Evolutionary conservation across 208 protist species (phyloP), one percentile per base, ranked within the genome.

Genomic region (Crithidia brevicula): DNA sequence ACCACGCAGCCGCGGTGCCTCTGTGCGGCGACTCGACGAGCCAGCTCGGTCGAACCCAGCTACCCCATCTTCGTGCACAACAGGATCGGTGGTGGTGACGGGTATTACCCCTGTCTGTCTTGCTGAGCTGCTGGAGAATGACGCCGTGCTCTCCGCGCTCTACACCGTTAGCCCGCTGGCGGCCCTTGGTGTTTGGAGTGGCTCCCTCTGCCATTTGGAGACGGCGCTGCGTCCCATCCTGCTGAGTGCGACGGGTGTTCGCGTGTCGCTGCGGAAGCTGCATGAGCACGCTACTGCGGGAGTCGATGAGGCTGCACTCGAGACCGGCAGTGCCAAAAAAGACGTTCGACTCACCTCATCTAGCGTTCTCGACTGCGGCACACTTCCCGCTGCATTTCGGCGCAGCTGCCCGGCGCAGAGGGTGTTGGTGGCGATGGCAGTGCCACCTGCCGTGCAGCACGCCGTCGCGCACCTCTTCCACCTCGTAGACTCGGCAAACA

Each of bases 81-180:
- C n/a, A n/a, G n/a, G n/a, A n/a, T n/a, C n/a, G n/a, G n/a, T 31
- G 9, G 61, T 65, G 15, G 45, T 69, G 54, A 69, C 70, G 3
- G 70, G 70, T 53, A 75, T 75, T 38, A 75, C 52, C 11, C 54
- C 70, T 0, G 61, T 69, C 27, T 75, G 70, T 28, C 50, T 75
- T 23, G 65, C 53, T 7, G 62, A 68, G 52, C 61, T 75, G 27
- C 54, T 75, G 52, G 61, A 65, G 34, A 75, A 75, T 61, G 54
- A 63, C 15, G 54, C 65, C 15, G 34, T 75, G 56, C 54, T 75
- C 10, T 22, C 49, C 13, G 70, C 38, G 7, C 52, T 75, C 4
- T 75, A 75, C 42, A 52, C 70, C 20, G 46, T 75, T 23, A 69
- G 70, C 36, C 53, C 61, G 42, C 36, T 43, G 15, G 22, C 25